Percentiles rank a stretch among this genome's conserved stretches.
phyloP scores from a whole-genome alignment of 495 filamentous ascomycete genomes.

The Daldinia childiae region DNA sequence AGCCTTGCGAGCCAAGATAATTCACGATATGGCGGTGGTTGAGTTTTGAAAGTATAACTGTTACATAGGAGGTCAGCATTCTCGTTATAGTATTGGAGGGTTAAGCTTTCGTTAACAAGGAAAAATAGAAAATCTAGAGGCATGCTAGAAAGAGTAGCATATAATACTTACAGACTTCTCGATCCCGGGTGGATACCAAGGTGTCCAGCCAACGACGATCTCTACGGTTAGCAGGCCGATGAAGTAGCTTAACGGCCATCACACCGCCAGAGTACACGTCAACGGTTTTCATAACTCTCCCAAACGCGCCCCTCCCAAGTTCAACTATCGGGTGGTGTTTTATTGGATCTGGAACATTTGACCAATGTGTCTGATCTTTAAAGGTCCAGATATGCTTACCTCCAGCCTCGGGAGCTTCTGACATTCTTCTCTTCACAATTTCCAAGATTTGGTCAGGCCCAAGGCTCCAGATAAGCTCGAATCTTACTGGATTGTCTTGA shows the following conservation, averaged over 20 bases:
- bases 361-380: neutral
- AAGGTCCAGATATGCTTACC: neutral
- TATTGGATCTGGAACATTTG: neutral
- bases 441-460: neutral
- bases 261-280: slow-evolving; percentile 16
- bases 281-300: slow-evolving; percentile 15
- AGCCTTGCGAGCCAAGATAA: slow-evolving; percentile 16
- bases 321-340: neutral
- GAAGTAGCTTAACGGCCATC: slow-evolving; percentile 20
- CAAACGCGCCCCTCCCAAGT: slow-evolving; percentile 18
- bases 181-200: neutral
- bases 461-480: slow-evolving; percentile 1
- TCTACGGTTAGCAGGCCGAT: neutral
- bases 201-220: neutral
- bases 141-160: neutral
- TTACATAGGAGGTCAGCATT: neutral
- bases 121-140: neutral
- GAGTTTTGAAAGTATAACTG: neutral
- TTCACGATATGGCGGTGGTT: neutral
- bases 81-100: neutral
- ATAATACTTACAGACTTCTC: slow-evolving; percentile 7
- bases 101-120: neutral
- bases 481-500: neutral
- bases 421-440: neutral
- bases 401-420: neutral